Percentiles rank a stretch among this genome's conserved stretches.
Evolutionary conservation across 176 grass and related monocot genomes (phyloP).

Genomic region (Elaeis guineensis): DNA sequence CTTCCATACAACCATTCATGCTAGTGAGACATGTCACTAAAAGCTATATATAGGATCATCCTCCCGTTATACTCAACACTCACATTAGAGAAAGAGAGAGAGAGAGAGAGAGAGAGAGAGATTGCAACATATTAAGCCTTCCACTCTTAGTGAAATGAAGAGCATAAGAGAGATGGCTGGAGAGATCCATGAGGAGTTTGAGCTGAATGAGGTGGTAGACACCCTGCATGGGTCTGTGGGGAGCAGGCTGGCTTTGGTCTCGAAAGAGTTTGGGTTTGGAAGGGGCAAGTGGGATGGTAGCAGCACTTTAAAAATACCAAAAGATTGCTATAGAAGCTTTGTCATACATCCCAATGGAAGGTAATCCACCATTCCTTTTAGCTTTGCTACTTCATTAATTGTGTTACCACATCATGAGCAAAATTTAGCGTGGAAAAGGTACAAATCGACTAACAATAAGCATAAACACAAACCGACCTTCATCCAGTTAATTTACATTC

Average conservation of each 20-base stretch:
- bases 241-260: conserved; percentile 61
- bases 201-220: conserved; percentile 58
- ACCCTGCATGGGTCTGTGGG: conserved; percentile 48
- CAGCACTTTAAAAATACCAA: conserved; percentile 32
- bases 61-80: neutral
- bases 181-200: conserved; percentile 51
- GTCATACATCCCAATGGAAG: conserved; percentile 81
- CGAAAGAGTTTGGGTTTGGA: conserved; percentile 46
- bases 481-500: no score
- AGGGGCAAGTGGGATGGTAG: conserved; percentile 31
- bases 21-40: conserved; percentile 9
- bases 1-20: neutral
- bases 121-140: no score
- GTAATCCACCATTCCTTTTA: conserved; percentile 26
- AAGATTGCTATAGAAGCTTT: conserved; percentile 37
- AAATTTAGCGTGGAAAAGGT: no score
- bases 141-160: no score
- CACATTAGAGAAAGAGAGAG: neutral
- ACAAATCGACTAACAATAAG: no score
- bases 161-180: conserved; percentile 17
- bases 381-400: neutral
- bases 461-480: no score
- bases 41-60: conserved; percentile 2
- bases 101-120: neutral
- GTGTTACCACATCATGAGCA: neutral